Percentiles rank a stretch among this genome's conserved stretches.
These are phyloP conservation scores for Penicillium verrucosum DNA, from an alignment of 2,329 filamentous ascomycete species.

Conservation along the genomic window DNA sequence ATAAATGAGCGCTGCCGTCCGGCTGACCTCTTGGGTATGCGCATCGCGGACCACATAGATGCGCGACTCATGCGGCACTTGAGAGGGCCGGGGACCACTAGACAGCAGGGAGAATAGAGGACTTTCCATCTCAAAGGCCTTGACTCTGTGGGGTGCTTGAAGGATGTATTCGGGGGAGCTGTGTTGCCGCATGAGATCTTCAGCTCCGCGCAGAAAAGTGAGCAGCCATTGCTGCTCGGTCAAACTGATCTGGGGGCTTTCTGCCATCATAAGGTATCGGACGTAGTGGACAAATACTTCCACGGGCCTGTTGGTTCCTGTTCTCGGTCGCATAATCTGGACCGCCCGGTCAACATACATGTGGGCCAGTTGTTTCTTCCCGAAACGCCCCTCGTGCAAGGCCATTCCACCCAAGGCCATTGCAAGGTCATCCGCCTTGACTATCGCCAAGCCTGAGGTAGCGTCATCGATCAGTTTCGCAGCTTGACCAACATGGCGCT, in stretches of 20 bases:
- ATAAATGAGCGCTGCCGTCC: conserved; percentile 39
- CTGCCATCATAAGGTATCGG: conserved; percentile 31
- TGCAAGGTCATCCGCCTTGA: conserved; percentile 31
- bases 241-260: conserved; percentile 6
- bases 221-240: conserved; percentile 31
- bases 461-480: conserved; percentile 30
- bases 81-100: conserved; percentile 40
- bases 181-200: conserved; percentile 35
- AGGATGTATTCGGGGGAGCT: conserved; percentile 26
- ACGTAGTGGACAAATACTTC: conserved; percentile 37
- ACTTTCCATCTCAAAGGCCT: conserved; percentile 37
- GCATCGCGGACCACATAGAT: conserved; percentile 36
- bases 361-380: conserved; percentile 27
- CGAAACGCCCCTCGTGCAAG: conserved; percentile 40
- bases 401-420: conserved; percentile 37
- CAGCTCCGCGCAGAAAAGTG: conserved; percentile 35
- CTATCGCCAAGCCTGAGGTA: conserved; percentile 16
- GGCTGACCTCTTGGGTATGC: conserved; percentile 35
- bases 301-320: conserved; percentile 23
- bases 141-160: conserved; percentile 29
- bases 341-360: conserved; percentile 31
- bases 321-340: conserved; percentile 31
- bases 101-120: conserved; percentile 41
- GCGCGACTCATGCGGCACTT: conserved; percentile 35
- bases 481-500: conserved; percentile 28